Conservation (phyloP, 805 yeast species). For the Kazachstania viticola region DNA sequence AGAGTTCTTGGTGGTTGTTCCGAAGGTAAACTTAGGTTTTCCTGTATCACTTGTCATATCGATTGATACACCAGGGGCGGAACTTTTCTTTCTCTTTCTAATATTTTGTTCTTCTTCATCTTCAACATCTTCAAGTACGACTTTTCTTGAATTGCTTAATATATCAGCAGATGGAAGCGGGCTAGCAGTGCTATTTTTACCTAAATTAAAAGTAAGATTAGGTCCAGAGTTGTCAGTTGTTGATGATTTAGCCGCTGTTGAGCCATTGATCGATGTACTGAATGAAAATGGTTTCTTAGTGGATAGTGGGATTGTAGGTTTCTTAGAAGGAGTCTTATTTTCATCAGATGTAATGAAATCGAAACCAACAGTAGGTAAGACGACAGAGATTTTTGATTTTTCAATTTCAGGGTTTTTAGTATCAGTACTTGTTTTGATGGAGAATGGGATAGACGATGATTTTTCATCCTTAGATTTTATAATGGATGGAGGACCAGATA, state of each 20-base stretch:
- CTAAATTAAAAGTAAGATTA: neutral
- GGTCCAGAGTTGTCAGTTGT: neutral
- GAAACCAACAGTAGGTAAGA: slow-evolving; percentile 23
- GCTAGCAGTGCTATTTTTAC: neutral
- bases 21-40: slow-evolving; percentile 3
- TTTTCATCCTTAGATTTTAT: neutral
- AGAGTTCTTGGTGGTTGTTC: neutral
- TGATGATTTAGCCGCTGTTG: neutral
- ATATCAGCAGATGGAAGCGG: neutral
- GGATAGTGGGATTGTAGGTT: too few relatives aligned
- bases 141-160: neutral
- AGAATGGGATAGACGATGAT: neutral
- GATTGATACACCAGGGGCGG: slow-evolving; percentile 2
- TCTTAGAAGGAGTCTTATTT: slow-evolving; percentile 13
- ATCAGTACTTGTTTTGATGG: neutral
- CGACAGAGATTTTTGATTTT: neutral
- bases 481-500: neutral
- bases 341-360: slow-evolving; percentile 23
- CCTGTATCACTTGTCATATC: slow-evolving; percentile 2
- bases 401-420: neutral
- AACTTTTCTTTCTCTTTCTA: slow-evolving; percentile 4
- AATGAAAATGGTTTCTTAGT: neutral
- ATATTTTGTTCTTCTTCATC: slow-evolving; percentile 5
- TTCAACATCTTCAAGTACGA: neutral
- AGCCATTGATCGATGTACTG: neutral